Base-by-base conservation (phyloP, 2,329 filamentous ascomycete genomes). In the Alternaria solani region DNA sequence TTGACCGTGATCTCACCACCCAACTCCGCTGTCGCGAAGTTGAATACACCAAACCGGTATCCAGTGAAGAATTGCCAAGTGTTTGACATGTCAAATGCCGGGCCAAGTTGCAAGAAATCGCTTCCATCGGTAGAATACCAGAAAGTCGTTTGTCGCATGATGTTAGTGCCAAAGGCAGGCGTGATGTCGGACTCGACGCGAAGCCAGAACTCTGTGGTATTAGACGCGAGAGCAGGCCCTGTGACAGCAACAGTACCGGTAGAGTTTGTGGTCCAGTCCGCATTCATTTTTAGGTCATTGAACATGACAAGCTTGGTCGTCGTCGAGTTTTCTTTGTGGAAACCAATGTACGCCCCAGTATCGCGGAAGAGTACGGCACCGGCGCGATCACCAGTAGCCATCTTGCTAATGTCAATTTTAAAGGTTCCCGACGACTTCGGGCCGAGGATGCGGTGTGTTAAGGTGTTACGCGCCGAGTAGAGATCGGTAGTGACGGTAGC, bases 331-430 rank as follows among this genome's bases (percentile, higher is more conserved):
- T 76, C 73, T 48, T 81, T 80, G 58, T 80, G 68, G 9, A 88
- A 71, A 1, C 83, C 85, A 30, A 88, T 84, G 69, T 82, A 88
- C 0, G 84, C 84, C 0, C 80, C 81, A 12, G 78, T 75, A 63
- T 88, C 84, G 1, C 86, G 81, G 73, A 88, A 85, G 5, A 84
- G 75, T 0, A 84, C 81, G 0, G 86, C 77, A 1, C 86, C 86
- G 0, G 82, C 78, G 12, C 81, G 78, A 60, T 88, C 86, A 2
- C 86, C 86, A 51, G 82, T 80, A 0, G 73, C 69, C 81, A 88
- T 84, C 42, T 75, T 74, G 34, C 74, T 78, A 39, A 83, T 80
- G 65, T 87, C 81, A 7, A 88, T 66, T 8, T 79, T 62, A 28
- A 87, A 81, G 0, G 85, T 88, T 0, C 80, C 86, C 0, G 70